Evolutionary conservation across 1,139 yeast genomes (phyloP).

Genomic region (Blastobotrys proliferans): DNA sequence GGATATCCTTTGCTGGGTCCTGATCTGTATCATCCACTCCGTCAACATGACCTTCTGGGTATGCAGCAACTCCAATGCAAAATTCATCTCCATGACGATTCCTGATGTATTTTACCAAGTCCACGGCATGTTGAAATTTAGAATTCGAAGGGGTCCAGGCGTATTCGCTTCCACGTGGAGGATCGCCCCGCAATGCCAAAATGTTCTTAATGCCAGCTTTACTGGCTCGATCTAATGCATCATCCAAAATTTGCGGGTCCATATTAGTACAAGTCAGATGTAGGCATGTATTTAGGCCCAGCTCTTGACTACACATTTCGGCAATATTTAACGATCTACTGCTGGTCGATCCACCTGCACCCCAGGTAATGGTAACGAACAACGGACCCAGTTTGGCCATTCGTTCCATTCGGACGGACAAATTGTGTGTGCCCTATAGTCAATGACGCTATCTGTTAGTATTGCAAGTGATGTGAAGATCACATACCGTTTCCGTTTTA

Average conservation of each 20-base stretch:
- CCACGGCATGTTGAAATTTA: constrained; percentile 72
- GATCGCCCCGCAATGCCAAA: constrained; percentile 92
- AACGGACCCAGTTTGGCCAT: constrained; percentile 85
- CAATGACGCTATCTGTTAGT: constrained; percentile 1
- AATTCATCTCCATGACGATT: constrained; percentile 66
- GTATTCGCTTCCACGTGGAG: constrained; percentile 80
- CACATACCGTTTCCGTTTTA: constrained; percentile 64
- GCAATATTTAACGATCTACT: constrained; percentile 84
- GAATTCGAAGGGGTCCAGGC: constrained; percentile 42
- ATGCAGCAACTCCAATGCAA: constrained; percentile 89
- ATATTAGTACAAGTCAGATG: constrained; percentile 97
- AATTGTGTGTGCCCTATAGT: constrained; percentile 67
- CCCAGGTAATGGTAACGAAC: constrained; percentile 95
- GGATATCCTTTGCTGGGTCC: constrained; percentile 60
- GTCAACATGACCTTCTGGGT: constrained; percentile 91
- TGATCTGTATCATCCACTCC: constrained; percentile 63
- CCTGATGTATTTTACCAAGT: constrained; percentile 74
- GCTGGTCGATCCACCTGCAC: constrained; percentile 96
- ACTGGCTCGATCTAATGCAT: constrained; percentile 72
- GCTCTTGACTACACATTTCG: constrained; percentile 64
- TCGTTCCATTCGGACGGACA: constrained; percentile 80
- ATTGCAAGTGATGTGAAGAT: not conserved
- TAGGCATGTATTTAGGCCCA: constrained; percentile 81
- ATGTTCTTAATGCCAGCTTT: constrained; percentile 76
- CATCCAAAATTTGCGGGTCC: constrained; percentile 68